phyloP scores from a whole-genome alignment of 2,329 filamentous ascomycete genomes.

The Phyllosticta ampelicida region DNA sequence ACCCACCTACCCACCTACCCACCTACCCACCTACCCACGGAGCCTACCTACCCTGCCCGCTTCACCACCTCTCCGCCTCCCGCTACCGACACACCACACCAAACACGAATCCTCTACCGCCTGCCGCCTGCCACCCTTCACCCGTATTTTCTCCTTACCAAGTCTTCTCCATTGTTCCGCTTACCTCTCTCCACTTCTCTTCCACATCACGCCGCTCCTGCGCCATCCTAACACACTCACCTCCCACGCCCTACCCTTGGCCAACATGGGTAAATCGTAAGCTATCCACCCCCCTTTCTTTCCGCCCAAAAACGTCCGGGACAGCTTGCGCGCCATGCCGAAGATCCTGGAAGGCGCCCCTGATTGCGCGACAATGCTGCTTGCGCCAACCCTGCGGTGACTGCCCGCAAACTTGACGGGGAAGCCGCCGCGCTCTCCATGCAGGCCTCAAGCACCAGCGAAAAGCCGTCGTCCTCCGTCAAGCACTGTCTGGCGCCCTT shows the following conservation, averaged over 20 bases:
- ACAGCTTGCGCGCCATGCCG: neutral
- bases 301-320: neutral
- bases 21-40: neutral
- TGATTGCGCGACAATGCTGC: neutral
- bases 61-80: constrained; percentile 6
- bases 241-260: neutral
- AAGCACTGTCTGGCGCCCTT: neutral
- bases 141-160: neutral
- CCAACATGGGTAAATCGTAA: constrained; percentile 33
- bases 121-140: too few species aligned
- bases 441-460: neutral
- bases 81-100: neutral
- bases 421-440: neutral
- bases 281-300: constrained; percentile 15
- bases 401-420: neutral
- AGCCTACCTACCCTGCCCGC: neutral
- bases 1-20: constrained; percentile 8
- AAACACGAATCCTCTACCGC: constrained; percentile 1
- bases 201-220: neutral
- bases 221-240: neutral
- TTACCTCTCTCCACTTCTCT: neutral
- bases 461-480: neutral
- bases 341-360: neutral
- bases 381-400: neutral
- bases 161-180: constrained; percentile 1